These are phyloP conservation scores for Isoetes taiwanensis DNA, from an alignment of 75 land plant genomes.

Conservation along the genomic window DNA sequence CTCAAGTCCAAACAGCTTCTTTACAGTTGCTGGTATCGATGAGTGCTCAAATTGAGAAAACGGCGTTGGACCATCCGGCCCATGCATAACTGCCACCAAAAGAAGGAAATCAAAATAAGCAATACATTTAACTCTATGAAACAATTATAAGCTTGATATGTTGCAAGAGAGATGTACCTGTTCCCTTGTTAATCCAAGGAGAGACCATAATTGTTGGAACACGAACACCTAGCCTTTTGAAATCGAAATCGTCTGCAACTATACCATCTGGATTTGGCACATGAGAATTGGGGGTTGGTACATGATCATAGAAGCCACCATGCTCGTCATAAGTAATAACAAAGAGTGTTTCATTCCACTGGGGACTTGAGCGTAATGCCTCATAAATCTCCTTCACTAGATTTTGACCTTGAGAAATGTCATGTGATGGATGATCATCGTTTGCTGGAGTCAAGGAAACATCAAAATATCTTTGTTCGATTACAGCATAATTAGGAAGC, in stretches of 20 bases:
- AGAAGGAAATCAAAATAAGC: too few relatives aligned
- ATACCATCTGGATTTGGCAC: slow-evolving; percentile 83
- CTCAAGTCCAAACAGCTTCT: slow-evolving; percentile 62
- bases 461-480: slow-evolving; percentile 74
- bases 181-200: slow-evolving; percentile 79
- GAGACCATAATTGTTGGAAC: slow-evolving; percentile 73
- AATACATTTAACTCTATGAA: too few relatives aligned
- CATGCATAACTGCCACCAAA: slow-evolving; percentile 60
- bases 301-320: slow-evolving; percentile 89
- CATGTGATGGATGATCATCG: slow-evolving; percentile 94
- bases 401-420: slow-evolving; percentile 65
- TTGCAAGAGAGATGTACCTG: slow-evolving; percentile 35
- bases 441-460: slow-evolving; percentile 41
- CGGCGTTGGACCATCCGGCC: slow-evolving; percentile 41
- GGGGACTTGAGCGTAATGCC: slow-evolving; percentile 71
- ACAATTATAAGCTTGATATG: too few relatives aligned
- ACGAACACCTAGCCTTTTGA: slow-evolving; percentile 74
- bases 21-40: slow-evolving; percentile 79
- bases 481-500: slow-evolving; percentile 65
- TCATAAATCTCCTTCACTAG: slow-evolving; percentile 89
- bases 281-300: slow-evolving; percentile 49
- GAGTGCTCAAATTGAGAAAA: slow-evolving; percentile 88
- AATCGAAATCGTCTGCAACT: slow-evolving; percentile 44
- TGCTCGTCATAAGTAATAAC: slow-evolving; percentile 84
- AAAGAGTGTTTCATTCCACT: slow-evolving; percentile 73